A percentile compares a stretch with the other conserved stretches of the same genome.
Evolutionary conservation across 1,284 basidiomycete species (phyloP).

Genomic region (Leccinum colubrinum): DNA sequence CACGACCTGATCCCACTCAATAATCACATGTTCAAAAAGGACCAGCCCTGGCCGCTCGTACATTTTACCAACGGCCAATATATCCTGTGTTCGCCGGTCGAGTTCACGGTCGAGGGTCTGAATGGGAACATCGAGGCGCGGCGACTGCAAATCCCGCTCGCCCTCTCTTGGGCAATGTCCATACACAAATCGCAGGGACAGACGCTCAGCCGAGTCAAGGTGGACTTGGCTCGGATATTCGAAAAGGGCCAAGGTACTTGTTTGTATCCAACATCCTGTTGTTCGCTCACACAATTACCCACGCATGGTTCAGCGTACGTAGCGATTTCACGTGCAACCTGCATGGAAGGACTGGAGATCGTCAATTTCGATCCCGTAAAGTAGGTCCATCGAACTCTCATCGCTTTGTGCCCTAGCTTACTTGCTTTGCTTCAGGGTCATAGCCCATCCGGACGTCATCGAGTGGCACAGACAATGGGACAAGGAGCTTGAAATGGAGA

Average conservation of each 20-base stretch:
- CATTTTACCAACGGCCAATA: slow-evolving; percentile 44
- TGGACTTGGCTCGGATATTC: slow-evolving; percentile 67
- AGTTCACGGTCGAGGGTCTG: slow-evolving; percentile 54
- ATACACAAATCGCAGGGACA: slow-evolving; percentile 90
- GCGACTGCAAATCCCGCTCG: slow-evolving; percentile 65
- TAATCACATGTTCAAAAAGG: slow-evolving; percentile 22
- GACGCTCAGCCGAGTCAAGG: slow-evolving; percentile 73
- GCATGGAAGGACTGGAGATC: no score
- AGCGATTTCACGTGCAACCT: slow-evolving; percentile 63
- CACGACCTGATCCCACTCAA: slow-evolving; percentile 24
- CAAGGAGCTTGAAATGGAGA: slow-evolving; percentile 7
- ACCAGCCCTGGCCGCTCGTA: slow-evolving; percentile 52
- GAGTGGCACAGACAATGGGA: slow-evolving; percentile 31
- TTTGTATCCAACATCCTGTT: not conserved
- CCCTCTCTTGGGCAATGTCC: slow-evolving; percentile 79
- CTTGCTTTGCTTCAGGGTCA: slow-evolving; percentile 36
- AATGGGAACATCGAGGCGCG: slow-evolving; percentile 49
- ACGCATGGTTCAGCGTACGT: slow-evolving; percentile 73
- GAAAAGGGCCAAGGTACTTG: slow-evolving; percentile 75
- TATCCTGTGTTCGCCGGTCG: slow-evolving; percentile 47
- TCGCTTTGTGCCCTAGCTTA: slow-evolving; percentile 2
- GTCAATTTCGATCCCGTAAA: slow-evolving; percentile 47
- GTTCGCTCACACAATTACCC: not conserved
- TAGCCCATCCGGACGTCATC: slow-evolving; percentile 45
- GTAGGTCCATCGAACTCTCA: slow-evolving; percentile 39